These are phyloP conservation scores for Thalassia testudinum DNA, from an alignment of 116 monocot genomes.

Conservation along the genomic window DNA sequence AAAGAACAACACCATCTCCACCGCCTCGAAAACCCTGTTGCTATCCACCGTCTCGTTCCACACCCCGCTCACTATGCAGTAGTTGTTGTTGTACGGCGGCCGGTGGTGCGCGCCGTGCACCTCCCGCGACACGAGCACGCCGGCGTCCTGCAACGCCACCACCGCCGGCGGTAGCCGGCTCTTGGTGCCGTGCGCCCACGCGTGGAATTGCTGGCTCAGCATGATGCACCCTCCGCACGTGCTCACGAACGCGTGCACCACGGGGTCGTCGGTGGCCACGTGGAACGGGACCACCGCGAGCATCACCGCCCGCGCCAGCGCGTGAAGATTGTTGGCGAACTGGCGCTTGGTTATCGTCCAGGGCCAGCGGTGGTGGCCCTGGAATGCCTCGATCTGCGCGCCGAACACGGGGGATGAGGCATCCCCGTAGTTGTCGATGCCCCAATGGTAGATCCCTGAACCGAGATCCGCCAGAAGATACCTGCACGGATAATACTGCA, in stretches of 20 bases:
- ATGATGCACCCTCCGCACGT: constrained; percentile 39
- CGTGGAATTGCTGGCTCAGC: constrained; percentile 95
- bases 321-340: constrained; percentile 71
- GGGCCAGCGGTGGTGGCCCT: constrained; percentile 71
- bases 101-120: constrained; percentile 66
- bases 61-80: constrained; percentile 81
- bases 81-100: constrained; percentile 54
- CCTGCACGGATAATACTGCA: too few relatives aligned
- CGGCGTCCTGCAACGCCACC: constrained; percentile 55
- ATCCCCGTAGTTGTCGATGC: constrained; percentile 76
- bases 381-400: constrained; percentile 80
- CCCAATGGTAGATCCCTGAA: constrained; percentile 72
- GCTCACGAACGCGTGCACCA: constrained; percentile 46
- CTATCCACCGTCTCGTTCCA: constrained; percentile 60
- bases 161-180: constrained; percentile 47
- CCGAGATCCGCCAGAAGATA: constrained; percentile 76
- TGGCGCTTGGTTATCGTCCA: constrained; percentile 54
- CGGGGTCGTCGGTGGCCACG: constrained; percentile 10
- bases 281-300: constrained; percentile 27
- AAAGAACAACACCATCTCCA: constrained; percentile 75
- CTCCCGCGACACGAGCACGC: constrained; percentile 46
- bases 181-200: constrained; percentile 64
- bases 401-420: constrained; percentile 57
- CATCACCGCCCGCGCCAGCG: constrained; percentile 33
- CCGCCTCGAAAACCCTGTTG: constrained; percentile 43